Evolutionary conservation across 768 basidiomycete genomes (phyloP), one percentile per base, ranked within the genome.

Genomic region (Phlegmacium glaucopus): DNA sequence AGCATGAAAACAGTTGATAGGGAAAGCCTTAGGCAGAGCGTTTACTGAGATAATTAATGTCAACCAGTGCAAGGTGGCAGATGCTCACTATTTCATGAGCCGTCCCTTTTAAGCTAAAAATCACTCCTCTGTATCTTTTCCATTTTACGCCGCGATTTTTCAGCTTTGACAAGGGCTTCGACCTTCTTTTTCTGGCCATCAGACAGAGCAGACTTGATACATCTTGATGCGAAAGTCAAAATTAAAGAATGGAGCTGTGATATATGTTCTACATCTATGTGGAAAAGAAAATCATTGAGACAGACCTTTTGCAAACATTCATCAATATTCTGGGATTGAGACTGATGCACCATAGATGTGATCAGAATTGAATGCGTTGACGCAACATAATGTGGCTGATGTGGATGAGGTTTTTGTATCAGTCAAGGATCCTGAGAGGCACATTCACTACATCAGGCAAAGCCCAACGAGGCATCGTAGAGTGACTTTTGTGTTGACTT

Each of bases 401-500:
- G 11, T 34, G n/a, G 10, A 3, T 37, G 6, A 36, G n/a, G 32
- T 38, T 36, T 15, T 15, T 12, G 13, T 10, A 28, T 32, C 7
- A 9, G 35, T 30, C 47, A 41, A 16, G 42, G 16, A 13, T 25
- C n/a, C 27, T 30, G 22, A 18, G 13, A 47, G 45, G 39, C 15
- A 56, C 84, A 18, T 60, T 86, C 71, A 68, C 70, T 16, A 90
- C 53, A 26, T 59, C 61, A 6, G 74, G 65, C 27, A 61, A 65
- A 4, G 83, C 79, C 89, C 88, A 90, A 2, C 52, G 44, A 6
- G 89, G 88, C 85, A 87, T 35, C 84, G 73, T 12, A 85, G 55
- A 0, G 80, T 83, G 0, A 78, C 86, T 61, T 91, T 91, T 11
- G 90, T 91, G 49, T 88, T 90, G n/a, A 91, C 78, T 67, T 90